A percentile compares a stretch with the other conserved stretches of the same genome.
phyloP scores from a whole-genome alignment of 1,139 yeast species.

The Pichia sp. region DNA sequence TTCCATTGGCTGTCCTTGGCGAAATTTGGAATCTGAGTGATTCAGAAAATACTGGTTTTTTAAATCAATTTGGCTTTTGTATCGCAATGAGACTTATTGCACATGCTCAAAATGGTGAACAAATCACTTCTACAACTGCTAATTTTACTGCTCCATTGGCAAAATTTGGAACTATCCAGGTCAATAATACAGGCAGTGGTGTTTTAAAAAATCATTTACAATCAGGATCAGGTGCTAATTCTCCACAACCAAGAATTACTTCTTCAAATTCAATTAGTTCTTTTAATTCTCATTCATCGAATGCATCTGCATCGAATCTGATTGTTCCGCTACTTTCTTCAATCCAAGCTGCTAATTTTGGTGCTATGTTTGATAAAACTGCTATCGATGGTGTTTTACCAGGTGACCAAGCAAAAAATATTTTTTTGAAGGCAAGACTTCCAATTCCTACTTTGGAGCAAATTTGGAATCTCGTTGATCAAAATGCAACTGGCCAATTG shows the following conservation, averaged over 20 bases:
- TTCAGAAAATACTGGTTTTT: slow-evolving; percentile 73
- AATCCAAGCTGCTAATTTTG: slow-evolving; percentile 63
- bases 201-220: slow-evolving; percentile 17
- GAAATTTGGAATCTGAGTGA: slow-evolving; percentile 95
- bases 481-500: slow-evolving; percentile 64
- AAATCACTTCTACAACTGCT: slow-evolving; percentile 36
- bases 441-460: slow-evolving; percentile 74
- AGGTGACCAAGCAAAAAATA: slow-evolving; percentile 76
- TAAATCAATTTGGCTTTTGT: slow-evolving; percentile 77
- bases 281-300: slow-evolving; percentile 2
- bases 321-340: slow-evolving; percentile 56
- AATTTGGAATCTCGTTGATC: slow-evolving; percentile 86
- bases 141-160: slow-evolving; percentile 57
- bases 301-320: slow-evolving; percentile 1
- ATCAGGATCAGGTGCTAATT: slow-evolving; percentile 17
- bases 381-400: slow-evolving; percentile 54
- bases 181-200: slow-evolving; percentile 22
- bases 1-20: slow-evolving; percentile 72
- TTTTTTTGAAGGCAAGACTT: slow-evolving; percentile 81
- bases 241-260: slow-evolving; percentile 16
- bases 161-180: slow-evolving; percentile 37
- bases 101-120: slow-evolving; percentile 71
- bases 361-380: slow-evolving; percentile 68
- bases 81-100: slow-evolving; percentile 87
- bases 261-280: slow-evolving; percentile 26